These are phyloP conservation scores for Globisporangium nunn DNA, from an alignment of 352 stramenopile species.

Conservation along the genomic window DNA sequence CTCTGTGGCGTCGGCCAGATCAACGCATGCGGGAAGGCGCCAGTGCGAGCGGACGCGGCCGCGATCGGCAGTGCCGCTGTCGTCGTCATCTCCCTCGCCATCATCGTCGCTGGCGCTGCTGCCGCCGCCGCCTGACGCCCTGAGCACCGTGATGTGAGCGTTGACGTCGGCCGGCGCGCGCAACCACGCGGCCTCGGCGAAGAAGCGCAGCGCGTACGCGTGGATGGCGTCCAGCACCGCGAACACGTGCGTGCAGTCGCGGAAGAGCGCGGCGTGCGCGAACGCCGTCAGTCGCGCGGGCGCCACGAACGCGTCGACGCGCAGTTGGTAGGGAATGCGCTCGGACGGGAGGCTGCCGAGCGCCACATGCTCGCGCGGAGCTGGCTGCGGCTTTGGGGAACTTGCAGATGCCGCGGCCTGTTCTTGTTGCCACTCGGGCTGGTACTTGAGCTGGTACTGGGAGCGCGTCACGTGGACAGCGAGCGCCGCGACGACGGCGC, in stretches of 20 bases:
- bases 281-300: slow-evolving; percentile 34
- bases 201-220: slow-evolving; percentile 45
- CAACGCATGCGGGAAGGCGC: slow-evolving; percentile 33
- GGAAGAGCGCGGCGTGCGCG: slow-evolving; percentile 45
- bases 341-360: slow-evolving; percentile 18
- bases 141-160: slow-evolving; percentile 30
- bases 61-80: slow-evolving; percentile 7
- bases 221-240: slow-evolving; percentile 56
- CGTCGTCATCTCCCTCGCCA: slow-evolving; percentile 19
- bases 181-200: slow-evolving; percentile 31
- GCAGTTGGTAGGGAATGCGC: slow-evolving; percentile 30
- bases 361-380: slow-evolving; percentile 8
- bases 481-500: slow-evolving; percentile 26
- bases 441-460: not conserved
- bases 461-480: slow-evolving; percentile 12
- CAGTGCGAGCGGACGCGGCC: slow-evolving; percentile 22
- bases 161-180: slow-evolving; percentile 18
- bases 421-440: not conserved
- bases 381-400: not conserved
- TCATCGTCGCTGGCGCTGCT: slow-evolving; percentile 18
- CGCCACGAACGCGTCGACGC: slow-evolving; percentile 44
- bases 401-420: not conserved
- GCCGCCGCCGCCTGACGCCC: slow-evolving; percentile 13
- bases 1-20: slow-evolving; percentile 34
- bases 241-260: slow-evolving; percentile 49